Percentiles rank a stretch among this genome's conserved stretches.
These are phyloP conservation scores for Amaranthus palmeri DNA, from an alignment of 148 eudicot species.

Conservation along the genomic window DNA sequence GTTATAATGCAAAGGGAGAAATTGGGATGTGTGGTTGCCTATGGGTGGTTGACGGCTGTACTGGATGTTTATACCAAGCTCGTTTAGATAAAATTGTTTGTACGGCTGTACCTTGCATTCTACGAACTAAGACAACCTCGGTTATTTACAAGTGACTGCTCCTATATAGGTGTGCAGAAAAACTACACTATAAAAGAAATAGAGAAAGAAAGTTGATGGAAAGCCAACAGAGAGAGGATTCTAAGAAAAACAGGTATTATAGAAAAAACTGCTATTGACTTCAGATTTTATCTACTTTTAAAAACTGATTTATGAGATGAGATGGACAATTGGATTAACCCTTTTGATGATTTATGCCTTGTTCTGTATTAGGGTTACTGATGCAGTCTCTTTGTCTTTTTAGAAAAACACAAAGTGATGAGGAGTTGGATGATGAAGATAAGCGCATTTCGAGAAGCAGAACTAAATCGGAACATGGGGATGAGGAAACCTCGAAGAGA, in stretches of 20 bases:
- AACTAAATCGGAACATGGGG: slow-evolving; percentile 17
- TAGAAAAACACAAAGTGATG: slow-evolving; percentile 19
- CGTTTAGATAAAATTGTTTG: neutral
- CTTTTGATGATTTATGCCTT: neutral
- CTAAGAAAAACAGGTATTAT: slow-evolving; percentile 48
- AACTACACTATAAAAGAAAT: slow-evolving; percentile 58
- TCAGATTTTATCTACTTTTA: neutral
- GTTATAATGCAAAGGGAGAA: neutral
- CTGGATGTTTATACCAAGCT: neutral
- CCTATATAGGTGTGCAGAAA: slow-evolving; percentile 67
- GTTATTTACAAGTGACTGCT: slow-evolving; percentile 5
- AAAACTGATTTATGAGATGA: neutral
- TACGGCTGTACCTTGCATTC: neutral
- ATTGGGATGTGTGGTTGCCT: slow-evolving; percentile 4
- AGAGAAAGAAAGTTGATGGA: slow-evolving; percentile 50
- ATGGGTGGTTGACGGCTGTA: neutral
- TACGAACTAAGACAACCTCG: neutral
- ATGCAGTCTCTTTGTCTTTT: slow-evolving; percentile 5
- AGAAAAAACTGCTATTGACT: slow-evolving; percentile 38
- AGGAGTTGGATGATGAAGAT: slow-evolving; percentile 17
- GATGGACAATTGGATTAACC: too few species aligned
- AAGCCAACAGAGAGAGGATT: slow-evolving; percentile 37
- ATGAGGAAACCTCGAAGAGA: slow-evolving; percentile 12
- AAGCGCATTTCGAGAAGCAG: slow-evolving; percentile 10
- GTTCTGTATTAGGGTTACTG: neutral